These are phyloP conservation scores for Leccinum insigne DNA, from an alignment of 1,284 basidiomycete genomes.

Conservation along the genomic window DNA sequence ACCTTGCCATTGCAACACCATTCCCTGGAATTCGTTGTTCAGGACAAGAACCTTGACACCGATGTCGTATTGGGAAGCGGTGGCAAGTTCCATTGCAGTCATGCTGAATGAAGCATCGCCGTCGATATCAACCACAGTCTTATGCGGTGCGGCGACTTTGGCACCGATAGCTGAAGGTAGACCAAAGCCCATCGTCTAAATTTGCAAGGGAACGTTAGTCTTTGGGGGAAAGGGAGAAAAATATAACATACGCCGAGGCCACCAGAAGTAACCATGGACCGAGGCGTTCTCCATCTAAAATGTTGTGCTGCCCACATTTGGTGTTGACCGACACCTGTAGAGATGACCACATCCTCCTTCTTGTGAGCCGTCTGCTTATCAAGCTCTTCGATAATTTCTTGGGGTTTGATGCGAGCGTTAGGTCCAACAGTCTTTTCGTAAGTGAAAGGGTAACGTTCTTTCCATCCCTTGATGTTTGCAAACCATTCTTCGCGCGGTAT, in stretches of 20 bases:
- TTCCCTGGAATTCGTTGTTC: slow-evolving; percentile 97
- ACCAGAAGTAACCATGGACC: slow-evolving; percentile 94
- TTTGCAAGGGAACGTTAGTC: slow-evolving; percentile 7
- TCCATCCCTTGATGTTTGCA: slow-evolving; percentile 82
- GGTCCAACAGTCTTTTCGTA: slow-evolving; percentile 63
- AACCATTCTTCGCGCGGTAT: slow-evolving; percentile 82
- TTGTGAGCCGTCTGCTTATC: slow-evolving; percentile 71
- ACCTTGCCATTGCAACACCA: slow-evolving; percentile 99
- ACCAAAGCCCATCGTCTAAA: slow-evolving; percentile 96
- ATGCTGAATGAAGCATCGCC: slow-evolving; percentile 98
- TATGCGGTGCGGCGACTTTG: slow-evolving; percentile 93
- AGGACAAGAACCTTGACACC: slow-evolving; percentile 92
- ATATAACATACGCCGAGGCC: slow-evolving; percentile 79
- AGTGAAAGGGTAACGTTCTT: slow-evolving; percentile 89
- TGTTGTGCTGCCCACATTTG: slow-evolving; percentile 99
- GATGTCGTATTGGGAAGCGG: slow-evolving; percentile 89
- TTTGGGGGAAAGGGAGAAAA: background rate
- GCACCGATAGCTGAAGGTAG: slow-evolving; percentile 94
- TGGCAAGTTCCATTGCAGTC: slow-evolving; percentile 99
- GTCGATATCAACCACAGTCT: slow-evolving; percentile 95
- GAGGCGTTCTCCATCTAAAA: slow-evolving; percentile 89
- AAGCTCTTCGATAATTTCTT: slow-evolving; percentile 95
- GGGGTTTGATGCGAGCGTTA: slow-evolving; percentile 87
- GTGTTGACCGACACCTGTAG: slow-evolving; percentile 98
- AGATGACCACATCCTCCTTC: slow-evolving; percentile 88